Percentiles rank a stretch among this genome's conserved stretches.
Conservation (phyloP, 1,139 yeast species). For the Arxiozyma slooffiae region DNA sequence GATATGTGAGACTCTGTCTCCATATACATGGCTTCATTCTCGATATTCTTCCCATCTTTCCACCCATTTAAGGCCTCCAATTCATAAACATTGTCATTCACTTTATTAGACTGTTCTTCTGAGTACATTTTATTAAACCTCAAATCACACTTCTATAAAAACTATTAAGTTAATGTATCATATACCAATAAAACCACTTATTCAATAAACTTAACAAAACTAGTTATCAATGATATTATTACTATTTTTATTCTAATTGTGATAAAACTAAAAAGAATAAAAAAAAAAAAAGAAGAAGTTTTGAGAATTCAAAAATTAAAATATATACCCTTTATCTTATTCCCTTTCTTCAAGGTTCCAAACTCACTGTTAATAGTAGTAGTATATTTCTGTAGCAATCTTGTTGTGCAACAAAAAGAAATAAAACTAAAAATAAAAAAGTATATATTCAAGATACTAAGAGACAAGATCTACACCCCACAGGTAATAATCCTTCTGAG, state of each 20-base stretch:
- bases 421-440: too few species aligned
- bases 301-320: too few species aligned
- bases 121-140: background rate
- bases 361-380: too few species aligned
- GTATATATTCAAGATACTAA: background rate
- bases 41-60: background rate
- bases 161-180: background rate
- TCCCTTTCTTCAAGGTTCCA: too few species aligned
- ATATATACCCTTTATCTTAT: too few species aligned
- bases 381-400: too few species aligned
- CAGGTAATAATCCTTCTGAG: background rate
- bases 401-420: background rate
- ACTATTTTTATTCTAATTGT: too few species aligned
- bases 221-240: too few species aligned
- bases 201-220: background rate
- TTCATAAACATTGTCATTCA: background rate
- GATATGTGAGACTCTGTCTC: conserved; percentile 8
- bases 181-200: background rate
- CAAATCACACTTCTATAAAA: background rate
- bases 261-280: too few species aligned
- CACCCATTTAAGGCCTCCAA: background rate
- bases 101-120: background rate
- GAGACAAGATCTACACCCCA: background rate
- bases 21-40: background rate
- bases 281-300: too few species aligned